Evolutionary conservation across 768 basidiomycete species (phyloP).

Genomic region (Mycena indigotica): DNA sequence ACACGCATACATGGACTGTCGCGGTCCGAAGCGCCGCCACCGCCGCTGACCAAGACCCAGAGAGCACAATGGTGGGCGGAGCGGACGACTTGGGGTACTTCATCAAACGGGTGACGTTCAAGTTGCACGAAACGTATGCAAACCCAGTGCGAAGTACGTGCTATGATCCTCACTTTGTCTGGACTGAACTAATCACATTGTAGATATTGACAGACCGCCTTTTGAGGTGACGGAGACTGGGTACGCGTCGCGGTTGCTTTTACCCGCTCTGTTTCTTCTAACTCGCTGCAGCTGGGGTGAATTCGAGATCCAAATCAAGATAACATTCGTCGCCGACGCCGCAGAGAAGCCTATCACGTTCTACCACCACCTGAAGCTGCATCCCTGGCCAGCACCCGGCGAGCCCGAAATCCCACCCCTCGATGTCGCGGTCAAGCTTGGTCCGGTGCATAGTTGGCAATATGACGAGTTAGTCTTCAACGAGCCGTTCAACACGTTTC

Average conservation of each 20-base stretch:
- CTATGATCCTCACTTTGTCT: constrained; percentile 1
- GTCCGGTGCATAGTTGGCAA: constrained; percentile 95
- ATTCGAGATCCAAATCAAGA: constrained; percentile 92
- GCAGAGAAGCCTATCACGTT: constrained; percentile 87
- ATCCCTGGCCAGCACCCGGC: constrained; percentile 74
- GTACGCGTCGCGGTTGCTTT: too few species aligned
- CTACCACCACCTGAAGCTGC: constrained; percentile 94
- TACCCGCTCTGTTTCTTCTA: background rate
- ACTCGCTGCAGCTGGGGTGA: constrained; percentile 83
- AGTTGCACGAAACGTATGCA: constrained; percentile 94
- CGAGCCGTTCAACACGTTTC: constrained; percentile 88
- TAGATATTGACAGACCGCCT: constrained; percentile 90
- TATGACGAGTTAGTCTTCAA: constrained; percentile 98
- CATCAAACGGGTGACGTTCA: constrained; percentile 96
- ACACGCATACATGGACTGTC: constrained; percentile 96
- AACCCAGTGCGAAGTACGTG: constrained; percentile 85
- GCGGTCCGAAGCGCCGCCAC: constrained; percentile 89
- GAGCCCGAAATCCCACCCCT: constrained; percentile 70
- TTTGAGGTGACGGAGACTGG: constrained; percentile 97
- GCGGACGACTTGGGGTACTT: constrained; percentile 90
- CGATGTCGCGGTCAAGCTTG: constrained; percentile 64
- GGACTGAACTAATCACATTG: constrained; percentile 3
- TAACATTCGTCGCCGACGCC: constrained; percentile 86
- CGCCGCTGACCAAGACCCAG: constrained; percentile 58
- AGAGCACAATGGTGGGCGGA: constrained; percentile 65